Base-by-base conservation (phyloP, 495 filamentous ascomycete species). In the Podospora appendiculata region DNA sequence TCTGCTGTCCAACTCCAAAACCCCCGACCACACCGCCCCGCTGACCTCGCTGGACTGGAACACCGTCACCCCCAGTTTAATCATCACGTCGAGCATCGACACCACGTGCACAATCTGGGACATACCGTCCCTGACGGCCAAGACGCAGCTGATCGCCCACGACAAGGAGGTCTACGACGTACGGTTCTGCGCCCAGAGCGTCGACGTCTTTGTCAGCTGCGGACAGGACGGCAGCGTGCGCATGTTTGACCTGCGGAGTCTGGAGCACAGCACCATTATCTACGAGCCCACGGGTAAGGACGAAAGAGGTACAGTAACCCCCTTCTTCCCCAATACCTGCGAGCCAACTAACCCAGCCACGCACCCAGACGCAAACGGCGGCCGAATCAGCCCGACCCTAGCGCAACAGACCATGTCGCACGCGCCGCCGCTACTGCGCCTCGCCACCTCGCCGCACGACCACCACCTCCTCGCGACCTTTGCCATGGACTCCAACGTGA, bases 71-170 rank as follows among this genome's bases (percentile, higher is more conserved):
- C 93, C 93, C 4, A 95, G 90, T 64, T 71, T 97, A 39, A 99
- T 99, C 60, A 99, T 99, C 55, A 99, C 93, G 0, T 95, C 89
- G 3, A 96, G 92, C 65, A 99, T 99, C 55, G 93, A 99, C 65
- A 99, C 93, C 0, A 99, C 93, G 1, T 99, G 93, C 70, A 99
- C 93, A n/a, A 97, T 99, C 51, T 99, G 93, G 93, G 93, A 99
- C 61, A 99, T 99, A 32, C 93, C 93, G 3, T 96, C 93, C 4
- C 72, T 99, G 54, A 99, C 93, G 1, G 93, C 93, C 12, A 99
- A 99, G 69, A 99, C 93, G 2, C 93, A 99, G 67, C 71, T 99
- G 12, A 99, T 99, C 68, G 93, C 93, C 19, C 93, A 99, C 61
- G 93, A 99, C 70, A 97, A 96, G 67, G 93, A 99, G 69, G 93